These are phyloP conservation scores for Ustulina deusta DNA, from an alignment of 2,329 filamentous ascomycete genomes.

Conservation along the genomic window DNA sequence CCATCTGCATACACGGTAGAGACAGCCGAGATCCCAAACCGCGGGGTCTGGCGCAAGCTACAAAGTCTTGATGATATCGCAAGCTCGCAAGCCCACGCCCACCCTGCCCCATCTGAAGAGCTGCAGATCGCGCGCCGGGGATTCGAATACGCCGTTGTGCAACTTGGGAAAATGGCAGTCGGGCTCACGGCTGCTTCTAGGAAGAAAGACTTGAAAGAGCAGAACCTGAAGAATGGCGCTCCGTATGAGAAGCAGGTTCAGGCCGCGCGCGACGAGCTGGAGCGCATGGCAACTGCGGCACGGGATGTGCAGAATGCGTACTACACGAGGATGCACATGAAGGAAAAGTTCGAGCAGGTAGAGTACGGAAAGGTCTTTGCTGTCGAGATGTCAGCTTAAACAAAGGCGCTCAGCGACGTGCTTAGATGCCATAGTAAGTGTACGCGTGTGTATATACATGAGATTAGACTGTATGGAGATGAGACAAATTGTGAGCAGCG, in stretches of 20 bases:
- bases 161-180: conserved; percentile 11
- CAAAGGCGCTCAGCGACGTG: not conserved
- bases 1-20: conserved; percentile 23
- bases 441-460: not conserved
- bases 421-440: not conserved
- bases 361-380: conserved; percentile 15
- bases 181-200: conserved; percentile 4
- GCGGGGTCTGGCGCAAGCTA: conserved; percentile 27
- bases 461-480: not conserved
- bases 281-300: not conserved
- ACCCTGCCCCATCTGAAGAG: conserved; percentile 24
- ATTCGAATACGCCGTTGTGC: not conserved
- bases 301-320: conserved; percentile 7
- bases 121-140: conserved; percentile 28
- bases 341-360: conserved; percentile 15
- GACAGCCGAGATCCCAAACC: not conserved
- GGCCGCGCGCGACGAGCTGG: not conserved
- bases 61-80: conserved; percentile 25
- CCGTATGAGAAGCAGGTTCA: conserved; percentile 14
- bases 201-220: conserved; percentile 20
- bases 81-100: not conserved
- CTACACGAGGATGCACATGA: conserved; percentile 22
- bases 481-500: not conserved
- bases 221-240: conserved; percentile 21
- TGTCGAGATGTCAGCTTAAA: conserved; percentile 22